Percentiles rank a stretch among this genome's conserved stretches.
phyloP scores from a whole-genome alignment of 257 asterid species.

The Datura wrightii region DNA sequence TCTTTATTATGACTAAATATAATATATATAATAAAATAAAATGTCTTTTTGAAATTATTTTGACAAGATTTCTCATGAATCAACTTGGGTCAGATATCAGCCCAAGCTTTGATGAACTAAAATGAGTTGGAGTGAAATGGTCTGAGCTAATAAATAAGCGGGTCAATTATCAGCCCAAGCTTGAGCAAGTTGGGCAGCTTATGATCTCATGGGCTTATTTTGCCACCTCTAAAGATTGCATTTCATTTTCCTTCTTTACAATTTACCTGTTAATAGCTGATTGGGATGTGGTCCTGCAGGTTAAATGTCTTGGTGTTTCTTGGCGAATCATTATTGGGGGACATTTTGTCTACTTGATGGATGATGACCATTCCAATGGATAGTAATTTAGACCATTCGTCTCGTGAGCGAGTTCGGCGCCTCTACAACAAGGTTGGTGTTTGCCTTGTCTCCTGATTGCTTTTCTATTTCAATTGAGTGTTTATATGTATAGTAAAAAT shows the following conservation, averaged over 20 bases:
- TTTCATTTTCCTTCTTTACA: neutral
- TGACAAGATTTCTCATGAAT: too few species aligned
- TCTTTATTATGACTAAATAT: too few species aligned
- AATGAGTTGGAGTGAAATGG: too few species aligned
- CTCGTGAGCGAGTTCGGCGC: conserved; percentile 70
- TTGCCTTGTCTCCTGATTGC: conserved; percentile 6
- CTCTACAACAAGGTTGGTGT: conserved; percentile 79
- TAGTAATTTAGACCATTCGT: conserved; percentile 53
- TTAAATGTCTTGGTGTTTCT: conserved; percentile 24
- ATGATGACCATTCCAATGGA: conserved; percentile 82
- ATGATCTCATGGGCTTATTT: too few species aligned
- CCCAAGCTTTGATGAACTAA: too few species aligned
- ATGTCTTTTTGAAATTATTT: too few species aligned
- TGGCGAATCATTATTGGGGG: neutral
- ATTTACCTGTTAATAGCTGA: neutral
- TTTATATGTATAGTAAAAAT: neutral
- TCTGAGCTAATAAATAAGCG: too few species aligned
- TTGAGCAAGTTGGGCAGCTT: too few species aligned
- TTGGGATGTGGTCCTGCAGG: conserved; percentile 16
- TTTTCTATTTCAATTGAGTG: neutral
- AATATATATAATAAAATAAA: too few species aligned
- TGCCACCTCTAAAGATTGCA: neutral
- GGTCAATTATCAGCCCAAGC: too few species aligned
- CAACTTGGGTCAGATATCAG: too few species aligned
- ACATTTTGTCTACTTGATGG: conserved; percentile 46